phyloP scores from a whole-genome alignment of 2,329 filamentous ascomycete species.

The Fusarium pseudonygamai region DNA sequence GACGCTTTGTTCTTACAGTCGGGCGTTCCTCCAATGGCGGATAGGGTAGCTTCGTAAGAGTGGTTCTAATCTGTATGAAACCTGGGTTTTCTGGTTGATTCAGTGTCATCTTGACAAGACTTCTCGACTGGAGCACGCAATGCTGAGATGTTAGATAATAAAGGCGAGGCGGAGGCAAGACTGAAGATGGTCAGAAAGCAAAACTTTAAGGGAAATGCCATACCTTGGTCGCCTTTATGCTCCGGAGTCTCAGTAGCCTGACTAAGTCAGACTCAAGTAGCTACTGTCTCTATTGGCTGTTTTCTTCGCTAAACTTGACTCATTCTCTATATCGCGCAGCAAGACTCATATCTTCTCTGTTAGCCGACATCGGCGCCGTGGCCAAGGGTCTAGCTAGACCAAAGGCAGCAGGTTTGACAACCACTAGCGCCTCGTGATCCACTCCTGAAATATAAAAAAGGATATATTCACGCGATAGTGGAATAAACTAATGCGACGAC shows the following conservation, averaged over 20 bases:
- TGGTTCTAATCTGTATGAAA: not conserved
- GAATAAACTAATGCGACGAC: no score
- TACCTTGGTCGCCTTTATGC: rapidly evolving
- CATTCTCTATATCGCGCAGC: not conserved
- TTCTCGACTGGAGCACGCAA: rapidly evolving
- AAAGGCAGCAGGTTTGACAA: not conserved
- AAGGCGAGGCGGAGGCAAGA: not conserved
- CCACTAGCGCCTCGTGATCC: not conserved
- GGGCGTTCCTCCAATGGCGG: not conserved
- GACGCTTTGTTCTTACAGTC: not conserved
- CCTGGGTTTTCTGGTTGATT: not conserved
- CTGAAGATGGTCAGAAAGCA: rapidly evolving
- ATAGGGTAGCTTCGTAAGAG: not conserved
- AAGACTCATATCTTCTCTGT: not conserved
- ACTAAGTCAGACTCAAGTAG: no score
- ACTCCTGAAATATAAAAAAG: no score
- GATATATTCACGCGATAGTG: no score
- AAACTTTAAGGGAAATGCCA: not conserved
- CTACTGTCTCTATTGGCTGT: not conserved
- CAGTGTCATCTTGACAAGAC: not conserved
- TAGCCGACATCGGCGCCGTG: not conserved
- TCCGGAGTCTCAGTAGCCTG: no score
- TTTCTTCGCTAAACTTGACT: not conserved
- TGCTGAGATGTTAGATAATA: rapidly evolving
- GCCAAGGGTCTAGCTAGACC: not conserved